Evolutionary conservation across 768 basidiomycete genomes (phyloP).

Genomic region (Suillus variegatus): DNA sequence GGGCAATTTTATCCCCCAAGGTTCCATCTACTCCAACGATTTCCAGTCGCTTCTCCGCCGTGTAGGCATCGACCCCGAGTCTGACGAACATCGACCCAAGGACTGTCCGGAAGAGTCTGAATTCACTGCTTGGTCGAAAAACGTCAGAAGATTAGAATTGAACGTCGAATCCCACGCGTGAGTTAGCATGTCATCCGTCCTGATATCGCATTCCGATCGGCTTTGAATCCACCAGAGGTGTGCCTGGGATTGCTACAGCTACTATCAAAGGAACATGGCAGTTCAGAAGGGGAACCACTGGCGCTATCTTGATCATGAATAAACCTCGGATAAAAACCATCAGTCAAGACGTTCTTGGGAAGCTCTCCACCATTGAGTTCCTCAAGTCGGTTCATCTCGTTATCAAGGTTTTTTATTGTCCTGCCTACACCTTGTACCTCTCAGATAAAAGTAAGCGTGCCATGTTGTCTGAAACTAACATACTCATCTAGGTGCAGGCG

Average conservation of each 20-base stretch:
- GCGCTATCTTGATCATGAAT: constrained; percentile 2
- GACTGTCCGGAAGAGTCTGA: constrained; percentile 2
- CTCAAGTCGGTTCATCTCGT: not conserved
- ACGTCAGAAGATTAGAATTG: not conserved
- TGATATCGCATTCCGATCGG: not conserved
- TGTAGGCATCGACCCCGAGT: not conserved
- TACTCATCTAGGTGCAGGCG: constrained; percentile 1
- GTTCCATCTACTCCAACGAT: not conserved
- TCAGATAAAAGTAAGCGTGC: constrained; percentile 3
- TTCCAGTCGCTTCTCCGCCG: not conserved
- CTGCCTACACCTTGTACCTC: constrained; percentile 1
- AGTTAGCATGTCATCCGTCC: not conserved
- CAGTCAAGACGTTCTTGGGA: not conserved
- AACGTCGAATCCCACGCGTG: not conserved
- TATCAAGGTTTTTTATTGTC: constrained; percentile 2
- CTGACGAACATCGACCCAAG: not conserved
- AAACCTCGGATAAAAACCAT: constrained; percentile 1
- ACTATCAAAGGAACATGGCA: constrained; percentile 5
- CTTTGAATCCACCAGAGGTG: not conserved
- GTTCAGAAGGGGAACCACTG: not conserved
- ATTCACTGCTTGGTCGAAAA: constrained; percentile 3
- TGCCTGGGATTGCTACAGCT: not conserved
- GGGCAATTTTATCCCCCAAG: not conserved
- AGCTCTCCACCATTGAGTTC: not conserved
- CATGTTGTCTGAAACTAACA: not conserved